Base-by-base conservation (phyloP, 805 yeast genomes). In the Wickerhamomyces tratensis region DNA sequence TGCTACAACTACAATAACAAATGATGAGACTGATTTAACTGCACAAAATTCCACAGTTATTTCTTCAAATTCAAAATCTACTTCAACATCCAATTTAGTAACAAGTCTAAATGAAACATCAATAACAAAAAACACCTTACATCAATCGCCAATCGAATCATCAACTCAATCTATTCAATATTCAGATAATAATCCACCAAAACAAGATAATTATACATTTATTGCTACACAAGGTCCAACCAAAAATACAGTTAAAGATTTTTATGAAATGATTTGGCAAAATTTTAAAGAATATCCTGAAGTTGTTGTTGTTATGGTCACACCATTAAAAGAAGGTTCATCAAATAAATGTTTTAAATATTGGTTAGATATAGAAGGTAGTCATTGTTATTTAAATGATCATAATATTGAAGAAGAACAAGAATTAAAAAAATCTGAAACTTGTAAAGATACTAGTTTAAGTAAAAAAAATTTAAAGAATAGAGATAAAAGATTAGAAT, bases 211-310 rank as follows among this genome's bases (percentile, higher is more conserved):
- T 6, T 49, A 46, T n/a, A 12, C n/a, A 31, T 83, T 79, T 55
- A 79, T 84, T 31, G 85, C 87, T 0, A 68, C 83, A 2, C 94
- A 84, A 53, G 94, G 91, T 2, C 98, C 98, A 1, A 65, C 82
- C n/a, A 63, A 59, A 12, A 64, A 67, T 33, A 89, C 98, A 0
- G 71, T 76, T 47, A 77, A 77, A 4, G 95, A 93, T 58, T 91
- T 93, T 56, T 93, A 97, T 96, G 86, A 81, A 48, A 83, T 88
- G 76, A 72, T 86, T 11, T 69, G 76, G 40, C 76, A 81, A 39
- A 73, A 82, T 49, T 60, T 71, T 27, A 71, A 78, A 4, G 71
- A 77, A 6, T 61, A 79, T 3, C 72, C 84, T 15, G 63, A 85
- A 13, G 71, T 77, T 5, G 74, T 76, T 1, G 64, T 84, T 10